A percentile compares a stretch with the other conserved stretches of the same genome.
phyloP scores from a whole-genome alignment of 352 stramenopile species.

The Thraustotheca clavata region DNA sequence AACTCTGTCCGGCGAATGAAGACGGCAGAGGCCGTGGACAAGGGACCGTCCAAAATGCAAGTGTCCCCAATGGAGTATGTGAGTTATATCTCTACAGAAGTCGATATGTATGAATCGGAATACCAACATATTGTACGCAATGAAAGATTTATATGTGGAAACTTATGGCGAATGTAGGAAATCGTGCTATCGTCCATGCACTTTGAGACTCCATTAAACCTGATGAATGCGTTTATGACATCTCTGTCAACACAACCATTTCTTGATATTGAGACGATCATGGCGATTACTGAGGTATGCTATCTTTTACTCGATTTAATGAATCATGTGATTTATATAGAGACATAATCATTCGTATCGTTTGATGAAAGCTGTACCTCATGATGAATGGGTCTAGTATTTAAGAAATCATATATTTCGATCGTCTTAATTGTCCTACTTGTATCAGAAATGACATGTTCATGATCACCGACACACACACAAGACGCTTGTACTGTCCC shows the following conservation, averaged over 20 bases:
- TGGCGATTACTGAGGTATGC: slow-evolving; percentile 18
- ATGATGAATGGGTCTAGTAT: slow-evolving; percentile 11
- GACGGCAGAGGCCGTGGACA: not conserved
- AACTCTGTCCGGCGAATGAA: slow-evolving; percentile 28
- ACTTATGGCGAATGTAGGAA: slow-evolving; percentile 33
- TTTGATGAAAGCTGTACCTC: not conserved
- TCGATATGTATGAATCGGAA: slow-evolving; percentile 68
- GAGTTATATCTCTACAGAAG: slow-evolving; percentile 57
- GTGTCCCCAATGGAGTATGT: slow-evolving; percentile 51
- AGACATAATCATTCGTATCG: slow-evolving; percentile 20
- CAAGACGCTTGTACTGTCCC: not conserved
- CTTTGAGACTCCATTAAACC: slow-evolving; percentile 58
- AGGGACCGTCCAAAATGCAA: slow-evolving; percentile 1
- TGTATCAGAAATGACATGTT: not conserved
- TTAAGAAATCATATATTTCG: not conserved
- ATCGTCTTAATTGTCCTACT: not conserved
- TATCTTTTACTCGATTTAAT: too few species aligned
- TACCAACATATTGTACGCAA: slow-evolving; percentile 67
- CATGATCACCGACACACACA: not conserved
- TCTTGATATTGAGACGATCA: slow-evolving; percentile 30
- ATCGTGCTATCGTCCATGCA: slow-evolving; percentile 48
- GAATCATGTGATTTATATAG: too few species aligned
- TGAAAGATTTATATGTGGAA: not conserved
- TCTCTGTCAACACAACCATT: slow-evolving; percentile 78
- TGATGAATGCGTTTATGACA: slow-evolving; percentile 68